A percentile compares a stretch with the other conserved stretches of the same genome.
Conservation (phyloP, 148 eudicot genomes). For the Camellia granthamiana region DNA sequence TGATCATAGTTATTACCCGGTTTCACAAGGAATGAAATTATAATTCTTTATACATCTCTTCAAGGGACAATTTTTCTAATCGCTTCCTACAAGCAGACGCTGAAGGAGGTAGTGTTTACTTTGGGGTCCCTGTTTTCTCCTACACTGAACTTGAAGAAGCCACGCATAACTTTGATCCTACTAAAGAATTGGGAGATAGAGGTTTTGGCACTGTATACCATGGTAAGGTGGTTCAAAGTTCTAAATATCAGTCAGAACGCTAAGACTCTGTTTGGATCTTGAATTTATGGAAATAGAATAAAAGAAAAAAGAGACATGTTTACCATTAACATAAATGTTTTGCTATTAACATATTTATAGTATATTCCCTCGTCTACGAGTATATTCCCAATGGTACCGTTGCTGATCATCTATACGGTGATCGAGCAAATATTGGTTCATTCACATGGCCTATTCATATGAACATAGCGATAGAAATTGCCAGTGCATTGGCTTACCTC, state of each 20-base stretch:
- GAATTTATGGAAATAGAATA: not conserved
- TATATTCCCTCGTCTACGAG: too few relatives aligned
- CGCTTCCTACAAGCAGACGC: constrained; percentile 25
- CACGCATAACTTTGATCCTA: constrained; percentile 44
- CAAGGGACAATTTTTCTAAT: constrained; percentile 19
- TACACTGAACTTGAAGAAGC: constrained; percentile 48
- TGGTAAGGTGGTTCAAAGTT: constrained; percentile 29
- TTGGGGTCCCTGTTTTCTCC: constrained; percentile 41
- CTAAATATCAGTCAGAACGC: too few relatives aligned
- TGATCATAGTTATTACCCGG: constrained; percentile 14
- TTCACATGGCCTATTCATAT: too few relatives aligned
- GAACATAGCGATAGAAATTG: too few relatives aligned
- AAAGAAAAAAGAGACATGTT: too few relatives aligned
- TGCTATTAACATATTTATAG: too few relatives aligned
- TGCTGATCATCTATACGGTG: too few relatives aligned
- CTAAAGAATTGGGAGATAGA: constrained; percentile 55
- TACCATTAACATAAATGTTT: too few relatives aligned
- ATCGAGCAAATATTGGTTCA: too few relatives aligned
- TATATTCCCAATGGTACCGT: too few relatives aligned
- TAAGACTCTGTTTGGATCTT: too few relatives aligned
- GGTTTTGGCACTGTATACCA: constrained; percentile 63
- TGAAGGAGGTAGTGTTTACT: constrained; percentile 28
- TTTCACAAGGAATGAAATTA: constrained; percentile 12
- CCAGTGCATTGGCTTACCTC: too few relatives aligned
- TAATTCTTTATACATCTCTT: not conserved